Evolutionary conservation across 768 basidiomycete species (phyloP).

Genomic region (Gymnopilus junonius): DNA sequence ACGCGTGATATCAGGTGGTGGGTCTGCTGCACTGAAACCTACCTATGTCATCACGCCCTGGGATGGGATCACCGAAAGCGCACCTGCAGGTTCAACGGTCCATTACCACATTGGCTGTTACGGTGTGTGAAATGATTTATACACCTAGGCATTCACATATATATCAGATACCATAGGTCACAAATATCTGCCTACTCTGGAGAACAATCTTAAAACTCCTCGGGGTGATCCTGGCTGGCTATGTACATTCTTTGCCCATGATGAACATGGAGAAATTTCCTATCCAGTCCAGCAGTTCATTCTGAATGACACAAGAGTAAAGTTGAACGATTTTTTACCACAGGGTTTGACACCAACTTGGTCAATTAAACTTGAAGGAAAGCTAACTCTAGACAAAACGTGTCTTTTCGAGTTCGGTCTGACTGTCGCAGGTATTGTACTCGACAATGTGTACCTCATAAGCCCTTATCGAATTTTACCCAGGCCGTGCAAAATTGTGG

Average conservation of each 20-base stretch:
- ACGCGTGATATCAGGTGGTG: constrained; percentile 73
- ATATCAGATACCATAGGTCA: constrained; percentile 43
- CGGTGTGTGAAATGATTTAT: constrained; percentile 40
- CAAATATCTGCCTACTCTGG: constrained; percentile 73
- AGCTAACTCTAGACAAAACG: constrained; percentile 51
- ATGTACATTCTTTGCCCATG: constrained; percentile 65
- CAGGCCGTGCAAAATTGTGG: constrained; percentile 66
- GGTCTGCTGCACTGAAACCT: constrained; percentile 74
- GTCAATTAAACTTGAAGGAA: constrained; percentile 61
- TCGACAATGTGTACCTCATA: neutral
- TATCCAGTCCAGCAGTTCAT: constrained; percentile 50
- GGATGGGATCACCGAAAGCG: constrained; percentile 57
- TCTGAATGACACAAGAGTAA: constrained; percentile 62
- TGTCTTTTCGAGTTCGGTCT: constrained; percentile 62
- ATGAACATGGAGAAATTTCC: constrained; percentile 48
- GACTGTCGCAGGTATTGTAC: constrained; percentile 56
- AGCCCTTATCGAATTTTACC: constrained; percentile 4
- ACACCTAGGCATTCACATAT: neutral
- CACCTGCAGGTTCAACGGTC: constrained; percentile 53
- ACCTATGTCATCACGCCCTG: constrained; percentile 69
- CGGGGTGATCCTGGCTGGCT: constrained; percentile 63
- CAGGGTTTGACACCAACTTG: constrained; percentile 54
- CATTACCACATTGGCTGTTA: constrained; percentile 68
- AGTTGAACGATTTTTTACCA: constrained; percentile 71
- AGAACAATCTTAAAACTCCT: constrained; percentile 56